Conservation (phyloP, 2,329 filamentous ascomycete species). For the Rugonectria rugulosa region DNA sequence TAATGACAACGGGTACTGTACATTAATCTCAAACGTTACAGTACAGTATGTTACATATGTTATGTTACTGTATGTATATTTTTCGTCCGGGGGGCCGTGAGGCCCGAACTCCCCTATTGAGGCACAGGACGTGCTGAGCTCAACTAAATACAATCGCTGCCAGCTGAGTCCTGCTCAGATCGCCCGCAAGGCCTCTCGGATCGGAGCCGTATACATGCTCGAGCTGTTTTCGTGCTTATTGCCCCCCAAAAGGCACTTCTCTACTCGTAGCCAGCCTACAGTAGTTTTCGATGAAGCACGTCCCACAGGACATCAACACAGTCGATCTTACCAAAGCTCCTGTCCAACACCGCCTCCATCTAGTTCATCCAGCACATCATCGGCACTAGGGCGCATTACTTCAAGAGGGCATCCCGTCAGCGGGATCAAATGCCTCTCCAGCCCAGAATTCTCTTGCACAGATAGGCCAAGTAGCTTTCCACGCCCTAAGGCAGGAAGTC, state of each 20-base stretch:
- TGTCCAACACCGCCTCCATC: not conserved
- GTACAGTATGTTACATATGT: too few species aligned
- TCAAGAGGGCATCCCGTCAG: not conserved
- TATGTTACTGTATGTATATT: not conserved
- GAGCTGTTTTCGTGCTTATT: not conserved
- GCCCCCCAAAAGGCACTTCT: not conserved
- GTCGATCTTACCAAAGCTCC: not conserved
- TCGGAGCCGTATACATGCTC: not conserved
- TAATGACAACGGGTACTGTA: too few species aligned
- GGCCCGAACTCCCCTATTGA: not conserved
- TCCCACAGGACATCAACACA: not conserved
- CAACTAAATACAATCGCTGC: not conserved
- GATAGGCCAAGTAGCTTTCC: not conserved
- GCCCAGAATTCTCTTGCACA: not conserved
- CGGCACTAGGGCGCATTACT: not conserved
- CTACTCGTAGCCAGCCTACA: not conserved
- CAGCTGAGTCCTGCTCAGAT: not conserved
- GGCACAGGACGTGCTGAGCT: not conserved
- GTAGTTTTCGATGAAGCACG: not conserved
- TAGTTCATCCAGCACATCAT: not conserved
- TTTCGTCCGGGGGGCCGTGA: conserved; percentile 1
- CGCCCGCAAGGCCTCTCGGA: not conserved
- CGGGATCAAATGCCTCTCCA: not conserved
- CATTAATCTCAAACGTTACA: too few species aligned
- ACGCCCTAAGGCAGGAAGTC: not conserved